Evolutionary conservation across 352 stramenopile genomes (phyloP).

Genomic region (Phytopythium delawarense): DNA sequence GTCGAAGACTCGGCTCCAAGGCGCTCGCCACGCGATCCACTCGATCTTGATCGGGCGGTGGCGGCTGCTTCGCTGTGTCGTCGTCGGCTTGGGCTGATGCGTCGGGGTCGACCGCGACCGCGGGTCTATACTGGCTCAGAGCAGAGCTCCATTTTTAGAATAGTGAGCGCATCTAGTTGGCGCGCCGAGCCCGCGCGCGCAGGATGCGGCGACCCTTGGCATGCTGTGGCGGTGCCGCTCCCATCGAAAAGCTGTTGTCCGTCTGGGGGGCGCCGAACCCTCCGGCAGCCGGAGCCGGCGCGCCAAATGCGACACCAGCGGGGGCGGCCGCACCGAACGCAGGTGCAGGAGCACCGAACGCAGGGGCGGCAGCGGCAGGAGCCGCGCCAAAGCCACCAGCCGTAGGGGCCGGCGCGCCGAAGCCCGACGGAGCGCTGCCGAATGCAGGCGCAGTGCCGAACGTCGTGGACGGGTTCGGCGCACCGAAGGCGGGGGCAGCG

Average conservation of each 20-base stretch:
- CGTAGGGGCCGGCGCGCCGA: constrained; percentile 12
- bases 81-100: neutral
- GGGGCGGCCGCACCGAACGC: constrained; percentile 8
- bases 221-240: constrained; percentile 37
- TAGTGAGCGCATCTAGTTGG: neutral
- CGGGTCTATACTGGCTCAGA: neutral
- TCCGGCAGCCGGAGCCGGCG: constrained; percentile 18
- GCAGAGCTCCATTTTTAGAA: neutral
- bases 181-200: constrained; percentile 31
- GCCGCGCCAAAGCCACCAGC: constrained; percentile 18
- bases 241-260: constrained; percentile 71
- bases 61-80: neutral
- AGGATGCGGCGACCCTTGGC: constrained; percentile 62
- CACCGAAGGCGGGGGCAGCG: constrained; percentile 3
- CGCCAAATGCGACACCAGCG: constrained; percentile 16
- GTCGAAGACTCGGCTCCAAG: constrained; percentile 1
- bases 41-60: neutral
- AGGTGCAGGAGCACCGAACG: constrained; percentile 6
- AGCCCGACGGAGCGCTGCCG: constrained; percentile 15
- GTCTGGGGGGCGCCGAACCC: constrained; percentile 28
- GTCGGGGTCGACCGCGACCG: neutral
- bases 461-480: constrained; percentile 1
- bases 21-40: neutral
- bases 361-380: constrained; percentile 11
- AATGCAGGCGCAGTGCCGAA: constrained; percentile 24